Base-by-base conservation (phyloP, 164 flowering plant genomes). In the Cinnamomum chago region DNA sequence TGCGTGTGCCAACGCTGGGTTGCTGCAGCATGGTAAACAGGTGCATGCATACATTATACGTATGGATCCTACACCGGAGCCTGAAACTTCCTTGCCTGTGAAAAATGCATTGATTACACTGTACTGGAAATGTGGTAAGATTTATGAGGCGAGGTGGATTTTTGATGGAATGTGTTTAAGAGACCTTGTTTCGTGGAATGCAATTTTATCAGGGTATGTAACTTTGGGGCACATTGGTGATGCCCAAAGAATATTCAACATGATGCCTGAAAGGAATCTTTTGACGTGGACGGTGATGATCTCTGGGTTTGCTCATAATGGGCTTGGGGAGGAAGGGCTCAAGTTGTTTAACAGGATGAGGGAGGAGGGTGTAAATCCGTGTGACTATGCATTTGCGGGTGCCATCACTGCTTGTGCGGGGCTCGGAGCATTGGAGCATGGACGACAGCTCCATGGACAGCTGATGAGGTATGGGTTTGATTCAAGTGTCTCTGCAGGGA, bases 371-470 rank as follows among this genome's bases (percentile, higher is more conserved):
- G 67, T 86, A 28, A 74, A 83, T 62, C 95, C 92, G 2, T 92
- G 97, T 79, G 98, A 93, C 68, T 90, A 84, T 78, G 80, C 90
- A 51, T 90, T 87, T 84, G 86, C 94, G 2, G 92, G 93, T 64
- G 96, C 90, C 64, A 81, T 90, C 47, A 85, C 81, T 60, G 82
- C 95, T 52, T 88, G 95, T 79, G 83, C 91, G 5, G 86, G 78
- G 33, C 95, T 93, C 74, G 98, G 92, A 76, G 85, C 91, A 51
- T 67, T 92, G 75, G 84, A 90, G 76, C 84, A 84, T 72, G 98
- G 97, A 17, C 79, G 86, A 13, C 93, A 92, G 75, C 90, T 93
- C 67, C 97, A 91, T 82, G 86, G 84, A 50, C 92, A 88, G 79
- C 81, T 89, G 20, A 70, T 90, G 30, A 78, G 75, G 33, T 68